phyloP scores from a whole-genome alignment of 73 alveolate genomes.

The Symbiodinium pilosum region DNA sequence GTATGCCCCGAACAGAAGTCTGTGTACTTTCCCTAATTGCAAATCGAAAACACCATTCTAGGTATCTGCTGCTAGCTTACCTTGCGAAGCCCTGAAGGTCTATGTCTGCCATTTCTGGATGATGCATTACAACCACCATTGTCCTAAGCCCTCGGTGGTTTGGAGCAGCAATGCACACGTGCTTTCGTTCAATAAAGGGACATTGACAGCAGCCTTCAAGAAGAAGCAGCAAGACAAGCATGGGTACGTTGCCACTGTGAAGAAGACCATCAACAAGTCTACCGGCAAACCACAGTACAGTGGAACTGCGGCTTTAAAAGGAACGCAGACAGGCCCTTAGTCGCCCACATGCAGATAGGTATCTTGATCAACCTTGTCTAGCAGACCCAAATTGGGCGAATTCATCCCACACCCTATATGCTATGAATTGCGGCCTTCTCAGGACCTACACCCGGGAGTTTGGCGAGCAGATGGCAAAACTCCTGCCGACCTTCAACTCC shows the following conservation, averaged over 20 bases:
- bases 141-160: not conserved
- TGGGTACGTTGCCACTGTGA: not conserved
- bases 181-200: not conserved
- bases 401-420: not conserved
- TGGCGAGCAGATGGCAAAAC: not conserved
- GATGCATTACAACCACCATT: not conserved
- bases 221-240: not conserved
- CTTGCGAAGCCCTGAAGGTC: not conserved
- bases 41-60: too few relatives aligned
- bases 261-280: not conserved
- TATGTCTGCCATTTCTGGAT: slow-evolving; percentile 44
- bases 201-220: not conserved
- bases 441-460: slow-evolving; percentile 26
- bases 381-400: not conserved
- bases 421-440: not conserved
- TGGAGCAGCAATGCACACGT: slow-evolving; percentile 18
- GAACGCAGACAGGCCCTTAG: not conserved
- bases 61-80: too few relatives aligned
- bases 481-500: not conserved
- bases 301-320: not conserved
- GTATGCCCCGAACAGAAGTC: too few relatives aligned
- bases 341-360: too few relatives aligned
- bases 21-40: not conserved
- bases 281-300: not conserved
- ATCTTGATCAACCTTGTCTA: not conserved